Evolutionary conservation across 179 eudicot species (phyloP).

Genomic region (Carnegiea gigantea): DNA sequence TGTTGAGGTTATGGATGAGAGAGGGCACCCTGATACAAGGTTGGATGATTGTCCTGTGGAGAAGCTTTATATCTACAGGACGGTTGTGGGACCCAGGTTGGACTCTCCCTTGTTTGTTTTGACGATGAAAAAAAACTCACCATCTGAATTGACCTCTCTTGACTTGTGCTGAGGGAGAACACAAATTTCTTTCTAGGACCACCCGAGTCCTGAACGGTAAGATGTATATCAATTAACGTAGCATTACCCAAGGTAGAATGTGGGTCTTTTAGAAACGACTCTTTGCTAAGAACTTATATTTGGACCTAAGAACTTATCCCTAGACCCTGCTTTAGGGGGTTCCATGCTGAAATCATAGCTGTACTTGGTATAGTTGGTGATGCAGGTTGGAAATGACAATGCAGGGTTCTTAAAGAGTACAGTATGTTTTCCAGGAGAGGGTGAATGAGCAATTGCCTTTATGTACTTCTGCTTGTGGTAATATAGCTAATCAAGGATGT

Average conservation of each 20-base stretch:
- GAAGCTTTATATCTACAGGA: constrained; percentile 75
- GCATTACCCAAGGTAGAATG: background rate
- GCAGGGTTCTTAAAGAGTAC: background rate
- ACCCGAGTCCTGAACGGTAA: background rate
- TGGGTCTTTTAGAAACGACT: too few relatives aligned
- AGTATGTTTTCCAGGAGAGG: background rate
- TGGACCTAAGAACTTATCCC: background rate
- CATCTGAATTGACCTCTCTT: background rate
- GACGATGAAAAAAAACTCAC: constrained; percentile 34
- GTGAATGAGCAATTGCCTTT: background rate
- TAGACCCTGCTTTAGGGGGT: background rate
- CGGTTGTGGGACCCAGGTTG: constrained; percentile 70
- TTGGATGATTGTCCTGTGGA: constrained; percentile 60
- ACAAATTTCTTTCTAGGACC: background rate
- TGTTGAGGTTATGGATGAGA: constrained; percentile 91
- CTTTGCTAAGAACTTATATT: too few relatives aligned
- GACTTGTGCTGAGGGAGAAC: background rate
- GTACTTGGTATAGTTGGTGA: background rate
- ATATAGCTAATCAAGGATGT: constrained; percentile 8
- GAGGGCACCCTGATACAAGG: constrained; percentile 56
- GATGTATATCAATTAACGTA: too few relatives aligned
- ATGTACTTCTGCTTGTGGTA: background rate
- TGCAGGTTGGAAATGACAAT: background rate
- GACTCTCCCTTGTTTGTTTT: constrained; percentile 73
- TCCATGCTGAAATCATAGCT: background rate